Conservation (phyloP, 2,329 filamentous ascomycete genomes). For the Pseudogymnoascus sp. region DNA sequence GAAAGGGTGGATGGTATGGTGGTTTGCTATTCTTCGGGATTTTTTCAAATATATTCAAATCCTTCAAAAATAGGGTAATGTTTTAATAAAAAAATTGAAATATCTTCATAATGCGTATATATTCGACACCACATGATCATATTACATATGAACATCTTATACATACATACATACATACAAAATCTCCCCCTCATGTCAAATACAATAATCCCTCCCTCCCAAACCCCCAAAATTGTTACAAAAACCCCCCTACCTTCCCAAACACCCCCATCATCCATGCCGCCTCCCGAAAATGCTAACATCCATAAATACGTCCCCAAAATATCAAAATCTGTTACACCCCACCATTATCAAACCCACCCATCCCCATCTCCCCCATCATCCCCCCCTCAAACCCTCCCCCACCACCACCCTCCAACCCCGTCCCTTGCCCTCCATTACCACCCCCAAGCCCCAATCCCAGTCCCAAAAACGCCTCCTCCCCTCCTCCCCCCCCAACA, state of each 20-base stretch:
- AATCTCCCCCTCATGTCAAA: not conserved
- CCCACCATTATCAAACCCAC: too few relatives aligned
- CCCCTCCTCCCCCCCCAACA: constrained; percentile 38
- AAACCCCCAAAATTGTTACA: not conserved
- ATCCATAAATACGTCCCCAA: too few relatives aligned
- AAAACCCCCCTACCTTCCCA: not conserved
- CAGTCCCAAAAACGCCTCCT: constrained; percentile 19
- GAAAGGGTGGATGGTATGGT: not conserved
- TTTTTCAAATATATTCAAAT: not conserved
- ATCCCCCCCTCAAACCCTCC: not conserved
- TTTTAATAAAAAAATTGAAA: not conserved
- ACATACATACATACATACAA: not conserved
- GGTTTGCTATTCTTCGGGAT: not conserved
- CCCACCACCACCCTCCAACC: not conserved
- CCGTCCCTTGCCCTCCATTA: not conserved
- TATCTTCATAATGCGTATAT: not conserved
- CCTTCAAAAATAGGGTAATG: constrained; percentile 25
- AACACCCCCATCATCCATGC: not conserved
- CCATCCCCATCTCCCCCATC: not conserved
- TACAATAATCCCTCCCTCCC: not conserved
- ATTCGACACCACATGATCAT: not conserved
- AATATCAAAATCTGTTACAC: too few relatives aligned
- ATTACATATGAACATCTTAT: not conserved
- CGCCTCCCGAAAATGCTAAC: not conserved
- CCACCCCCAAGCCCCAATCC: not conserved